These are phyloP conservation scores for Carallia brachiata DNA, from an alignment of 345 rosid genomes.

Conservation along the genomic window DNA sequence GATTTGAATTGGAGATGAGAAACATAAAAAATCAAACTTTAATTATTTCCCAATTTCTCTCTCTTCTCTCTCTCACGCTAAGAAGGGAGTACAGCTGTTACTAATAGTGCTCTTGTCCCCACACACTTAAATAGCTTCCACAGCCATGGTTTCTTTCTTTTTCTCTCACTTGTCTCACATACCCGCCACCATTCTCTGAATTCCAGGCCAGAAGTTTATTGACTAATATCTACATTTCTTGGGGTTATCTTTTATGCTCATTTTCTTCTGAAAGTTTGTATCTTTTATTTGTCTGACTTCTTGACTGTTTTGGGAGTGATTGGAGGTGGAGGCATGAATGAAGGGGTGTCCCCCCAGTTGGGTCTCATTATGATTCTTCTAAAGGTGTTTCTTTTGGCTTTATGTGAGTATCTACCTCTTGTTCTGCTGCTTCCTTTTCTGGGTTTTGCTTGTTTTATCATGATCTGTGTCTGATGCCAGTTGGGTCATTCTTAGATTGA, in stretches of 20 bases:
- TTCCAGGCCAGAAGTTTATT: constrained; percentile 16
- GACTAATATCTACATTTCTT: not conserved
- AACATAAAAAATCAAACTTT: too few relatives aligned
- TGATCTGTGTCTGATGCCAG: constrained; percentile 28
- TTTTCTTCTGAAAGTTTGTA: not conserved
- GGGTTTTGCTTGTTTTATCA: constrained; percentile 31
- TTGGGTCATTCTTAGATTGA: constrained; percentile 27
- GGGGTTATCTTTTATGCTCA: not conserved
- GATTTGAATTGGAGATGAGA: too few relatives aligned
- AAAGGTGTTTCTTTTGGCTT: constrained; percentile 31
- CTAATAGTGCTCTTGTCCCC: constrained; percentile 27
- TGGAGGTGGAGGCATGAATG: constrained; percentile 33
- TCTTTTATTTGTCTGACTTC: not conserved
- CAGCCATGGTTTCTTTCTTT: constrained; percentile 26
- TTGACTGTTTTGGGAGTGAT: not conserved
- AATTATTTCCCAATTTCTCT: constrained; percentile 7
- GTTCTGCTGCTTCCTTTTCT: constrained; percentile 12
- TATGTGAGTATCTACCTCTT: constrained; percentile 34
- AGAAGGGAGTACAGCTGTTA: constrained; percentile 23
- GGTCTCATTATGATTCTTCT: constrained; percentile 23
- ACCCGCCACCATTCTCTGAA: constrained; percentile 12
- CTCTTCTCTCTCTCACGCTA: not conserved
- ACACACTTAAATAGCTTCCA: constrained; percentile 16
- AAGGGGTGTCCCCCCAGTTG: constrained; percentile 32
- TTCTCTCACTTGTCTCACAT: constrained; percentile 1